phyloP scores from a whole-genome alignment of 140 eudicot species.

The Stevia rebaudiana region DNA sequence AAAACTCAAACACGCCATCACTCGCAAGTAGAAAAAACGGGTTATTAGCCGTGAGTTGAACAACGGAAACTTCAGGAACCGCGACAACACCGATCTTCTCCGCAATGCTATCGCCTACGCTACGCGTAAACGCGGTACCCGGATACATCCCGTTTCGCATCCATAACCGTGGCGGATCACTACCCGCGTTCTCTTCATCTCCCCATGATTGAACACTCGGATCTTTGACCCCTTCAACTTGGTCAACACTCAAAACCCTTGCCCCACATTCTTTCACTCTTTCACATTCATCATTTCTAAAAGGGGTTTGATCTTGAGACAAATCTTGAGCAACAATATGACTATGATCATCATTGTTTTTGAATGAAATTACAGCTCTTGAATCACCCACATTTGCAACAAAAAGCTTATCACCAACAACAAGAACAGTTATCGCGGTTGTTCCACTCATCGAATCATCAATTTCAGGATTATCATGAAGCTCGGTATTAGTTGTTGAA shows the following conservation, averaged over 20 bases:
- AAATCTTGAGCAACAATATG: conserved; percentile 60
- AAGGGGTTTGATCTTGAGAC: conserved; percentile 93
- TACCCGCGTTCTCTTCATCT: conserved; percentile 85
- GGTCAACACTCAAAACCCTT: conserved; percentile 93
- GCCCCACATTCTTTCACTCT: conserved; percentile 90
- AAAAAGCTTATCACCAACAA: conserved; percentile 67
- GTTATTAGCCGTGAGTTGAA: conserved; percentile 53
- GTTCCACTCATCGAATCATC: conserved; percentile 99
- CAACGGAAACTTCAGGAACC: conserved; percentile 69
- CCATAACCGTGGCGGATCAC: conserved; percentile 97
- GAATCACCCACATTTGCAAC: conserved; percentile 98
- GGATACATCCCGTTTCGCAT: conserved; percentile 88
- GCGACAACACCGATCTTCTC: conserved; percentile 95
- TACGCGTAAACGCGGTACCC: conserved; percentile 95
- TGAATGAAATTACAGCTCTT: conserved; percentile 72
- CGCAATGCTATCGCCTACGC: conserved; percentile 89
- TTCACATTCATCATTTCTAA: conserved; percentile 80
- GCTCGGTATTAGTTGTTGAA: conserved; percentile 53
- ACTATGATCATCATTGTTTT: conserved; percentile 37
- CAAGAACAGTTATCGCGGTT: conserved; percentile 85
- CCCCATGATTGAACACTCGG: conserved; percentile 91
- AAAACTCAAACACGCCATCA: conserved; percentile 97
- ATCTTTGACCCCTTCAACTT: conserved; percentile 96
- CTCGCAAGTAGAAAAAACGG: conserved; percentile 87
- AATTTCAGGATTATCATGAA: conserved; percentile 53